Base-by-base conservation (phyloP, 179 eudicot species). In the Pouteria campechiana region DNA sequence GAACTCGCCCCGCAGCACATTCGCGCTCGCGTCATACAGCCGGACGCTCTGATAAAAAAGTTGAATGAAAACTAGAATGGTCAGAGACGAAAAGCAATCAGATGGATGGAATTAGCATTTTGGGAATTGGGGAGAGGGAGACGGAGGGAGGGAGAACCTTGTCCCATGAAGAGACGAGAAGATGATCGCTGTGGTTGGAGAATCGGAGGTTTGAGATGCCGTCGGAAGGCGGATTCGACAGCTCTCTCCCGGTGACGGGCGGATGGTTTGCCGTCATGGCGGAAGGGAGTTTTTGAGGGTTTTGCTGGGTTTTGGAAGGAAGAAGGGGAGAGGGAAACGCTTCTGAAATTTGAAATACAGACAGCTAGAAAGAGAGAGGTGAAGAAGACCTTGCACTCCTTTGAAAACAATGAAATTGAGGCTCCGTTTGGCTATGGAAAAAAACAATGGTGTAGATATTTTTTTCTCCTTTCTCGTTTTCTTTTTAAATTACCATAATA, bases 81-180 rank as follows among this genome's bases (percentile, higher is more conserved):
- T 2, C 10, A 12, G 8, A 19, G 13, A 25, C 3, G 4, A 23
- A 37, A 7, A 2, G 10, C 13, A n/a, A 46, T 6, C 0, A 32
- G 23, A 53, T n/a, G n/a, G n/a, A n/a, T n/a, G n/a, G n/a, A 35
- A 5, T 2, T 1, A 17, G 3, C 2, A 3, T 11, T n/a, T n/a
- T n/a, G n/a, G 8, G 7, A 42, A 20, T 31, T 2, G 24, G 11
- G 3, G 8, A 25, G 10, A 11, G 15, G 4, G 4, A 10, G 24
- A 37, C 5, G 22, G 39, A 15, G 17, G 2, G 3, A 6, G 8
- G 8, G 27, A 12, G 12, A 25, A 86, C 95, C 82, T 75, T 81
- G 44, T 89, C 97, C 97, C 97, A 89, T 0, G 97, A 89, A 24
- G 97, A 89, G 22, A 85, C 95, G 58, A 85, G 93, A 35, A 89